Conservation (phyloP, 441 rosid genomes). For the Erodium moschatum region DNA sequence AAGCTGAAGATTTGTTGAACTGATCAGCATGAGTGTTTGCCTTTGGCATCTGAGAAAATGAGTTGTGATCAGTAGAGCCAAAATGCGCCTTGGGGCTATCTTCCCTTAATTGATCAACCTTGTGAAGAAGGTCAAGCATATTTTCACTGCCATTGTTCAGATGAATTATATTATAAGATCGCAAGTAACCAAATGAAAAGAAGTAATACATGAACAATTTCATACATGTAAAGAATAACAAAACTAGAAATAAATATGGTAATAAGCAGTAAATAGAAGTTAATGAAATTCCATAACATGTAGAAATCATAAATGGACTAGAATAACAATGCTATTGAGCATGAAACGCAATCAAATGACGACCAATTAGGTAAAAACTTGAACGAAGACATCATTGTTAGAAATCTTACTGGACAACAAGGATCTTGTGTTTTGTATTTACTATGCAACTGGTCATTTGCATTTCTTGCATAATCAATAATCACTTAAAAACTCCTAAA, state of each 20-base stretch:
- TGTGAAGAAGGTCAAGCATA: constrained; percentile 24
- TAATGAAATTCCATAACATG: neutral
- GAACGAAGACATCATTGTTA: neutral
- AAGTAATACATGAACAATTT: neutral
- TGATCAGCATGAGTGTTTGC: constrained; percentile 16
- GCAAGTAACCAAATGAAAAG: neutral
- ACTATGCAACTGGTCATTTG: too few species aligned
- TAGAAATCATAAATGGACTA: neutral
- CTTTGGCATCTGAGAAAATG: constrained; percentile 20
- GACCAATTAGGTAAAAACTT: too few species aligned
- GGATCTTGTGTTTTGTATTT: too few species aligned
- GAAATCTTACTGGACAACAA: neutral
- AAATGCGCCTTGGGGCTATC: constrained; percentile 21
- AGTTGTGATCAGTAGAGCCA: constrained; percentile 18
- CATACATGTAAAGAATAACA: neutral
- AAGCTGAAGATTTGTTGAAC: constrained; percentile 19
- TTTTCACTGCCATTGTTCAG: constrained; percentile 3
- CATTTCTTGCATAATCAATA: too few species aligned
- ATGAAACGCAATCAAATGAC: too few species aligned
- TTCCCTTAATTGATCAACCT: constrained; percentile 25
- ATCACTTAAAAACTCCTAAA: too few species aligned
- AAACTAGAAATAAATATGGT: constrained; percentile 1
- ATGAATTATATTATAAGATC: neutral
- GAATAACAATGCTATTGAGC: neutral
- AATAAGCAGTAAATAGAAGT: neutral